A percentile compares a stretch with the other conserved stretches of the same genome.
These are phyloP conservation scores for Syncephalastrum racemosum DNA, from an alignment of 371 early-diverging fungal species.

Conservation along the genomic window DNA sequence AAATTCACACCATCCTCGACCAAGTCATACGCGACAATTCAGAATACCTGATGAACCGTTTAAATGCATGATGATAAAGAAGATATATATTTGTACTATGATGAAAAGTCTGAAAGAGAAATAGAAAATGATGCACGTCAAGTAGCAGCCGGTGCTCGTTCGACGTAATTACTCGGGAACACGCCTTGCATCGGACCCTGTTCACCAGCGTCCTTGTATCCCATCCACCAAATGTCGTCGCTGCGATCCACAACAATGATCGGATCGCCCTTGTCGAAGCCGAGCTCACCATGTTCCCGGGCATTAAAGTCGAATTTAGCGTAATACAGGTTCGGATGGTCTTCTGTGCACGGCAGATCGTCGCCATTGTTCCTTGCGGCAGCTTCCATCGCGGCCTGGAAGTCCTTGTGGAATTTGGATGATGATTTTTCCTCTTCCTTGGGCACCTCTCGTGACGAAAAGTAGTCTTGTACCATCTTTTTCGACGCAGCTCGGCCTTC, in stretches of 20 bases:
- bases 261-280: conserved; percentile 70
- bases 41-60: conserved; percentile 39
- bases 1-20: conserved; percentile 78
- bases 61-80: conserved; percentile 30
- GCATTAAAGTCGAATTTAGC: conserved; percentile 77
- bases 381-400: conserved; percentile 34
- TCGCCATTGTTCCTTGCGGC: conserved; percentile 43
- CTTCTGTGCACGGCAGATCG: conserved; percentile 30
- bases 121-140: too few species aligned
- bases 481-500: conserved; percentile 45
- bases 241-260: conserved; percentile 77
- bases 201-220: conserved; percentile 64
- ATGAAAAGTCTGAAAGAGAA: too few species aligned
- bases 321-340: conserved; percentile 58
- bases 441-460: conserved; percentile 24
- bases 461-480: conserved; percentile 41
- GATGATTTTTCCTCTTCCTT: neutral
- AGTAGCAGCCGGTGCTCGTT: conserved; percentile 25
- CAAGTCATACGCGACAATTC: conserved; percentile 69
- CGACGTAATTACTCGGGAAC: conserved; percentile 80
- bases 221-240: conserved; percentile 88
- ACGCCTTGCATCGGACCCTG: conserved; percentile 54
- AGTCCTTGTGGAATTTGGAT: conserved; percentile 44
- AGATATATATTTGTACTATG: neutral
- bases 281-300: conserved; percentile 77